A percentile compares a stretch with the other conserved stretches of the same genome.
Conservation (phyloP, 2,329 filamentous ascomycete species). For the Ceratocystis cubensis region DNA sequence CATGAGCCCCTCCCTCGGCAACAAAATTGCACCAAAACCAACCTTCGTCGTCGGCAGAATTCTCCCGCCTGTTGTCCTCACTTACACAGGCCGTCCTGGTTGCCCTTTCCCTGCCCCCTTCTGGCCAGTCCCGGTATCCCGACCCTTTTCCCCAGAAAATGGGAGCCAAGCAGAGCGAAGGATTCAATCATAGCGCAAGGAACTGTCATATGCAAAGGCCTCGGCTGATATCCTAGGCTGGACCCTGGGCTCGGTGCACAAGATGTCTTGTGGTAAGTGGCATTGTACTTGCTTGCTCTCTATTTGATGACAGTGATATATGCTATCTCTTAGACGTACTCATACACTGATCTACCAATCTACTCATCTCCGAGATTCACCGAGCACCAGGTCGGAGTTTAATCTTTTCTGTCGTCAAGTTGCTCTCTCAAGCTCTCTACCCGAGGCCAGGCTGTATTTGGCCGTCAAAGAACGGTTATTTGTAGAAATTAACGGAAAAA, state of each 20-base stretch:
- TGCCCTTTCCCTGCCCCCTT: background rate
- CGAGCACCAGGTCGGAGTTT: conserved; percentile 5
- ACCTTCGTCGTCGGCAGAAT: background rate
- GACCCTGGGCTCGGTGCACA: background rate
- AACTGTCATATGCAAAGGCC: conserved; percentile 16
- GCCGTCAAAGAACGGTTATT: background rate
- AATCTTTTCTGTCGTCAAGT: background rate
- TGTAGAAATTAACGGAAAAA: background rate
- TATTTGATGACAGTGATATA: background rate
- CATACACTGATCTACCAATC: background rate
- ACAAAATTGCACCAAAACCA: background rate
- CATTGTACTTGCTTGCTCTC: background rate
- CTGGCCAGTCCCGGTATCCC: conserved; percentile 16
- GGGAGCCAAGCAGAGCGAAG: background rate
- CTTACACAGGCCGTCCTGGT: background rate
- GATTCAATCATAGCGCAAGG: conserved; percentile 4
- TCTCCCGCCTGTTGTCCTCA: background rate
- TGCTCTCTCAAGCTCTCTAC: background rate
- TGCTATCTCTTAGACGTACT: background rate
- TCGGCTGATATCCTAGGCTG: conserved; percentile 1
- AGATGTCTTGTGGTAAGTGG: background rate
- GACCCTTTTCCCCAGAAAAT: conserved; percentile 19
- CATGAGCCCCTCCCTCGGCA: no score
- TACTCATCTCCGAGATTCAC: background rate
- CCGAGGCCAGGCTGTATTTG: background rate